Conservation (phyloP, 257 asterid species). For the Salvia rosmarinus region DNA sequence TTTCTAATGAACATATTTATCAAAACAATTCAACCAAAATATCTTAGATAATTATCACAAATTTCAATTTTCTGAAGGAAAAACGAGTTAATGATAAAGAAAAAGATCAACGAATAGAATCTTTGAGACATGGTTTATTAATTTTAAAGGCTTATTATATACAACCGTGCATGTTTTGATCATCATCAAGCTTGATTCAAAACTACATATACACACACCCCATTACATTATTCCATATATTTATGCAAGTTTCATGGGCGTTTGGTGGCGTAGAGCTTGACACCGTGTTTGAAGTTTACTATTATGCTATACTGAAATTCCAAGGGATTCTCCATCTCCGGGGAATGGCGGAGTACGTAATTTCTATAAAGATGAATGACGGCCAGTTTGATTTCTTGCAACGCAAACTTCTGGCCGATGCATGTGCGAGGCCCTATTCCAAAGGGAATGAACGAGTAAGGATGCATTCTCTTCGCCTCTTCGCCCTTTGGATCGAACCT, state of each 20-base stretch:
- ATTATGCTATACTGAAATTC: constrained; percentile 76
- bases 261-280: constrained; percentile 66
- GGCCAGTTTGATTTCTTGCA: constrained; percentile 80
- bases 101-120: too few species aligned
- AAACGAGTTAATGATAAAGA: too few species aligned
- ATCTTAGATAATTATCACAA: too few species aligned
- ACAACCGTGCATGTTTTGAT: too few species aligned
- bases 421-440: constrained; percentile 96
- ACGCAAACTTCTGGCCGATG: constrained; percentile 85
- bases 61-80: too few species aligned
- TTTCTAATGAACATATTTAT: too few species aligned
- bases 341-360: constrained; percentile 67
- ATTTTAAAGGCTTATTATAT: too few species aligned
- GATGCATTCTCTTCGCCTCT: constrained; percentile 84
- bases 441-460: constrained; percentile 86
- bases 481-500: constrained; percentile 84
- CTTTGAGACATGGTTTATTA: too few species aligned
- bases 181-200: too few species aligned
- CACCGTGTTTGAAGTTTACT: constrained; percentile 81
- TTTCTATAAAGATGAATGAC: constrained; percentile 72
- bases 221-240: too few species aligned
- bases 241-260: constrained; percentile 33
- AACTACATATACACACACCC: too few species aligned
- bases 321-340: constrained; percentile 78
- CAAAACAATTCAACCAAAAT: too few species aligned